These are phyloP conservation scores for Conidiobolus incongruus DNA, from an alignment of 371 early-diverging fungal species.

Conservation along the genomic window DNA sequence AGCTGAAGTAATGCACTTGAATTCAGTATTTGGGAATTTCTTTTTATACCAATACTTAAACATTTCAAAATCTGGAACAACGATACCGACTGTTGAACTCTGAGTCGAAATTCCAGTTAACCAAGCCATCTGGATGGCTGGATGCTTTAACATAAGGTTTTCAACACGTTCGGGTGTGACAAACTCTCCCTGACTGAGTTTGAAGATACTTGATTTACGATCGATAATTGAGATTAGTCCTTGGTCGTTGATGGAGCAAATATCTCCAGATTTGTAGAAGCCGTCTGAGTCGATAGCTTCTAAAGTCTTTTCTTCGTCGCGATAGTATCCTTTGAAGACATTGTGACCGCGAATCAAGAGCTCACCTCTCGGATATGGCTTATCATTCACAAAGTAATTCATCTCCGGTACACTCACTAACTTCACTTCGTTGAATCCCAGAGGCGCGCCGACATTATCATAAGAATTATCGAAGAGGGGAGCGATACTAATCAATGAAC, in stretches of 20 bases:
- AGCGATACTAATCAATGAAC: conserved; percentile 29
- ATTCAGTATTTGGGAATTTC: too few species aligned
- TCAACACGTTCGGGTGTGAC: conserved; percentile 87
- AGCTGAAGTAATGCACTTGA: too few species aligned
- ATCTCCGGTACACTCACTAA: conserved; percentile 80
- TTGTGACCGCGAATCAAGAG: conserved; percentile 68
- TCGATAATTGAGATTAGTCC: conserved; percentile 76
- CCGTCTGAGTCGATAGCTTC: conserved; percentile 66
- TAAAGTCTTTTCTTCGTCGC: conserved; percentile 56
- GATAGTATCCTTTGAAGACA: conserved; percentile 62
- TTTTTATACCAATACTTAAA: conserved; percentile 16
- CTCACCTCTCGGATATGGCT: conserved; percentile 70
- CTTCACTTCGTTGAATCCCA: conserved; percentile 33
- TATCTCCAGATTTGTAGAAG: conserved; percentile 84
- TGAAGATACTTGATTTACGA: conserved; percentile 96
- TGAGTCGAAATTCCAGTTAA: conserved; percentile 78
- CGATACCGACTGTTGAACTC: conserved; percentile 49
- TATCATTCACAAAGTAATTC: conserved; percentile 53
- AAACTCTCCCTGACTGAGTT: conserved; percentile 83
- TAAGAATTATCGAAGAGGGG: conserved; percentile 16
- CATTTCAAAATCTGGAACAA: conserved; percentile 55
- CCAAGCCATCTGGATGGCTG: conserved; percentile 26
- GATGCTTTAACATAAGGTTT: conserved; percentile 8
- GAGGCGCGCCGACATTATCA: conserved; percentile 52
- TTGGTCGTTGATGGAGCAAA: conserved; percentile 38